Evolutionary conservation across 1,139 yeast genomes (phyloP).

Genomic region (Geotrichum phurueaensis): DNA sequence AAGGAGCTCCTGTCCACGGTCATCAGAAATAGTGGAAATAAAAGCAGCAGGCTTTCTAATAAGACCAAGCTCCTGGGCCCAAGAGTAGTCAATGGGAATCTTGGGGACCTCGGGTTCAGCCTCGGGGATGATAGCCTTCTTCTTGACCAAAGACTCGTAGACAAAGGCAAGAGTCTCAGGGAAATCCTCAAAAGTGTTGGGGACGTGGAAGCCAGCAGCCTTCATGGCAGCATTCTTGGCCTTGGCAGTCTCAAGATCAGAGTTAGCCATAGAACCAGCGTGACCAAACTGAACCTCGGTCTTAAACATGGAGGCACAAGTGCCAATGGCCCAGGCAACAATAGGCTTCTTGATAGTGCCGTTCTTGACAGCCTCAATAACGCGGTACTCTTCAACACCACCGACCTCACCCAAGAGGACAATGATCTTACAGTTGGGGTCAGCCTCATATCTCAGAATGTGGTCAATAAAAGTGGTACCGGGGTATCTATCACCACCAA

Average conservation of each 20-base stretch:
- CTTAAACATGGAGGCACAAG: slow-evolving; percentile 45
- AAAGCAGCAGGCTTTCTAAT: slow-evolving; percentile 46
- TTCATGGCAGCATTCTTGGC: slow-evolving; percentile 44
- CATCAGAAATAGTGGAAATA: slow-evolving; percentile 45
- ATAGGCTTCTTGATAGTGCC: slow-evolving; percentile 43
- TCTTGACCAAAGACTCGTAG: slow-evolving; percentile 37
- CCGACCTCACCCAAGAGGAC: slow-evolving; percentile 45
- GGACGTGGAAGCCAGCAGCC: slow-evolving; percentile 43
- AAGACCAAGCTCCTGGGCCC: slow-evolving; percentile 46
- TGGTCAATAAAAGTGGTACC: slow-evolving; percentile 46
- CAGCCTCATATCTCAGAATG: slow-evolving; percentile 42
- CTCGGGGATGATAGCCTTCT: slow-evolving; percentile 37
- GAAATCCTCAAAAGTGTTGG: slow-evolving; percentile 44
- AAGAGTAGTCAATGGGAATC: slow-evolving; percentile 44
- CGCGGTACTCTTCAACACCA: slow-evolving; percentile 46
- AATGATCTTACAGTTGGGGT: slow-evolving; percentile 43
- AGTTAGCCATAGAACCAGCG: slow-evolving; percentile 46
- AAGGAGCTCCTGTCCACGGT: slow-evolving; percentile 44
- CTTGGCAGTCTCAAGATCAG: slow-evolving; percentile 42
- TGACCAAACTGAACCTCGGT: slow-evolving; percentile 47
- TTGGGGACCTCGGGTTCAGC: slow-evolving; percentile 44
- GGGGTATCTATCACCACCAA: slow-evolving; percentile 47
- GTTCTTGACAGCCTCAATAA: slow-evolving; percentile 42
- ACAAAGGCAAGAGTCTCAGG: slow-evolving; percentile 39
- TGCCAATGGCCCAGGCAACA: slow-evolving; percentile 47